A percentile compares a stretch with the other conserved stretches of the same genome.
Evolutionary conservation across 352 stramenopile genomes (phyloP).

Genomic region (Phytophthora fragariaefolia): DNA sequence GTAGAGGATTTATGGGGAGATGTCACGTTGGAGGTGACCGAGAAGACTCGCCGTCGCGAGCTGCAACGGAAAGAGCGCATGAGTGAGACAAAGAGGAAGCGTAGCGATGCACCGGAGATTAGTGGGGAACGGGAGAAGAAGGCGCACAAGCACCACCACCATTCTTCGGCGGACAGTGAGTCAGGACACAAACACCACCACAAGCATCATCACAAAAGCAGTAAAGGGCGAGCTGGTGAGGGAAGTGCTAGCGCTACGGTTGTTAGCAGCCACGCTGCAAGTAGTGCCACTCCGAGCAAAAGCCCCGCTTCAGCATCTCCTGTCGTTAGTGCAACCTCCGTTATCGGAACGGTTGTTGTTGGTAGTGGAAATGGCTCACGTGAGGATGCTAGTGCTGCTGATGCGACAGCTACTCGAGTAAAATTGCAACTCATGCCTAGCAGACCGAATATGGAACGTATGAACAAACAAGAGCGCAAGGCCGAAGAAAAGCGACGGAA

Average conservation of each 20-base stretch:
- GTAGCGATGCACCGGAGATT: constrained; percentile 37
- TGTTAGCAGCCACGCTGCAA: constrained; percentile 12
- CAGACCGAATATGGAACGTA: constrained; percentile 68
- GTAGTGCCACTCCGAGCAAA: constrained; percentile 11
- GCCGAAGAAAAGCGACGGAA: constrained; percentile 87
- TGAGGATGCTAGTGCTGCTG: constrained; percentile 30
- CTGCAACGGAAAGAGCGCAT: constrained; percentile 79
- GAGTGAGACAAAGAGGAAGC: constrained; percentile 60
- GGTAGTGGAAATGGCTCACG: constrained; percentile 34
- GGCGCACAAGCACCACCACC: constrained; percentile 27
- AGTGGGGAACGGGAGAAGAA: constrained; percentile 47
- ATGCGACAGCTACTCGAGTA: constrained; percentile 58
- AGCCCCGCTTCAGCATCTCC: constrained; percentile 4
- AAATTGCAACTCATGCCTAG: constrained; percentile 71
- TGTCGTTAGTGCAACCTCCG: constrained; percentile 31
- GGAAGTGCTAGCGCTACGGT: constrained; percentile 3
- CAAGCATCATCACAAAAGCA: constrained; percentile 40
- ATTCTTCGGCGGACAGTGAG: constrained; percentile 16
- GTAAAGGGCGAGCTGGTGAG: constrained; percentile 24
- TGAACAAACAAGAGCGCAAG: constrained; percentile 89
- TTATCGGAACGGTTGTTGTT: constrained; percentile 44
- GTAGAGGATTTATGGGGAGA: constrained; percentile 84
- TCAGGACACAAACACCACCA: constrained; percentile 35
- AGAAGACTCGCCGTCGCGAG: constrained; percentile 73
- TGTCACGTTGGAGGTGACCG: constrained; percentile 78